Conservation (phyloP, 169 alveolate genomes). For the Plasmodium cynomolgi region DNA sequence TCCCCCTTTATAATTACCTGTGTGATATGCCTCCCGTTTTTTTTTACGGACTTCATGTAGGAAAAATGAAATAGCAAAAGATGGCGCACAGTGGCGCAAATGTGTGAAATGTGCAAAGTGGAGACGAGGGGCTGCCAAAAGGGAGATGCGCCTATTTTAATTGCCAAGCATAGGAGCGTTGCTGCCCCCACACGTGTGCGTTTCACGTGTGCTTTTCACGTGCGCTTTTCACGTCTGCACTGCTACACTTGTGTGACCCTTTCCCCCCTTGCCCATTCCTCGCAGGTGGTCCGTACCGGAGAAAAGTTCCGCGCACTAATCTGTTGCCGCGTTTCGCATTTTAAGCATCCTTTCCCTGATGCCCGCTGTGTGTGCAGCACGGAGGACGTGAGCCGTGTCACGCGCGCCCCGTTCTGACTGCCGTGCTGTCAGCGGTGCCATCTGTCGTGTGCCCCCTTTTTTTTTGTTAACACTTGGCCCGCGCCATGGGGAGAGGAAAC, state of each 20-base stretch:
- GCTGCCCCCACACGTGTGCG: background rate
- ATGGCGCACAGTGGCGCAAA: background rate
- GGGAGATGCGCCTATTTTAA: background rate
- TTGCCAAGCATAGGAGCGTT: background rate
- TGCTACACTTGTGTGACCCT: background rate
- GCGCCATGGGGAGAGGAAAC: background rate
- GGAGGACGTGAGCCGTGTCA: background rate
- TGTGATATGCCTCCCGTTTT: conserved; percentile 53
- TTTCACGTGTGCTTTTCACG: too few relatives aligned
- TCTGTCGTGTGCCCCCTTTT: background rate
- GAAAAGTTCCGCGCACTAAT: conserved; percentile 4
- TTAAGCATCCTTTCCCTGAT: background rate
- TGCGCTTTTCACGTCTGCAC: background rate
- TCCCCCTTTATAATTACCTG: conserved; percentile 42
- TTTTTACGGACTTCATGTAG: conserved; percentile 53
- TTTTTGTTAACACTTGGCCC: background rate
- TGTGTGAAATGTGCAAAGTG: background rate
- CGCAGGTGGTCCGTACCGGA: conserved; percentile 53
- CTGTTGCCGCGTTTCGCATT: background rate
- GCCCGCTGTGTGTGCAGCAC: background rate
- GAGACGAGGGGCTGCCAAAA: background rate
- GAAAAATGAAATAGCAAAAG: conserved; percentile 5
- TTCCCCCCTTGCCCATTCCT: background rate
- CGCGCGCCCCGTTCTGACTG: too few relatives aligned
- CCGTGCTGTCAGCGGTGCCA: too few relatives aligned